Percentiles rank a stretch among this genome's conserved stretches.
phyloP scores from a whole-genome alignment of 129 eudicot genomes.

The Arctium minus region DNA sequence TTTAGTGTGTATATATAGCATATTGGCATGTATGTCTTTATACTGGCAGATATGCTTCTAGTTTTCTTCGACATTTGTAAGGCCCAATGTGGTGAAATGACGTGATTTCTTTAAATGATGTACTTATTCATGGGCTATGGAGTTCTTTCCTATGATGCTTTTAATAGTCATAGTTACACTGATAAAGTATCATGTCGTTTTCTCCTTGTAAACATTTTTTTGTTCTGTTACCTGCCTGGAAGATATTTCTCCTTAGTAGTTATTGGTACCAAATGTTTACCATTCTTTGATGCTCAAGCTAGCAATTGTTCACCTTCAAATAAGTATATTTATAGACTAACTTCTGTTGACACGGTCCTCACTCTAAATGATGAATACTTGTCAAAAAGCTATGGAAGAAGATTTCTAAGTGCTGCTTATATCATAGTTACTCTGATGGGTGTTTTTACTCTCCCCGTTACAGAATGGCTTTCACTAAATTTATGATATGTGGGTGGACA shows the following conservation, averaged over 20 bases:
- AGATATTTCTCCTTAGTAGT: neutral
- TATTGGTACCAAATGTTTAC: neutral
- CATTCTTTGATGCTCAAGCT: neutral
- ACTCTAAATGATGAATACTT: conserved; percentile 26
- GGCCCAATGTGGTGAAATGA: neutral
- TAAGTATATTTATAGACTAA: neutral
- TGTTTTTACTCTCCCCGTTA: neutral
- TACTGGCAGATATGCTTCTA: neutral
- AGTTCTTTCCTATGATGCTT: conserved; percentile 38
- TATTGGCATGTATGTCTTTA: neutral
- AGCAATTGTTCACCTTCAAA: neutral
- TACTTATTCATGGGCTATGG: conserved; percentile 7
- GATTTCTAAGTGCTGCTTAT: conserved; percentile 21
- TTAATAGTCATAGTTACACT: conserved; percentile 58
- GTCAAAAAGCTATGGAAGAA: conserved; percentile 5
- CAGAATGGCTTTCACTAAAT: neutral
- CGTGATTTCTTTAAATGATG: conserved; percentile 20
- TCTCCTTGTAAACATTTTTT: neutral
- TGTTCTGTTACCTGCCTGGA: neutral
- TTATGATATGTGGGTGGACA: neutral
- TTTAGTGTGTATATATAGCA: no score
- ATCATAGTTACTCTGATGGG: conserved; percentile 43
- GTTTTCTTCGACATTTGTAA: no score
- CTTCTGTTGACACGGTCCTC: neutral
- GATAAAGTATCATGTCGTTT: conserved; percentile 33